Base-by-base conservation (phyloP, 805 yeast species). In the Metschnikowia picachoensis region DNA sequence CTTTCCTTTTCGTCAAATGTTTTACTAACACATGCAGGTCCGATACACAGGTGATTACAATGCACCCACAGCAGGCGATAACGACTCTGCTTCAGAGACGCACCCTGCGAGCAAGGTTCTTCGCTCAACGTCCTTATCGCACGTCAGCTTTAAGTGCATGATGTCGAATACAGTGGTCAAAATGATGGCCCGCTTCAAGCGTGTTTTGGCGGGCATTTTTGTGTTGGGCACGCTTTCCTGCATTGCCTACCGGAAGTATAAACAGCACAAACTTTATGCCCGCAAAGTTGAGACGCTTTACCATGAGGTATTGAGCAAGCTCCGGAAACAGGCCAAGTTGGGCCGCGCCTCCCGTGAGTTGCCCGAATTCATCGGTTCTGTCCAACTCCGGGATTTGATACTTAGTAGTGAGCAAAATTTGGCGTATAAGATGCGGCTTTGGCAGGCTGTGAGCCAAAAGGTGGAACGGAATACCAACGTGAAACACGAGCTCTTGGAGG, bases 41-140 rank as follows among this genome's bases (percentile, higher is more conserved):
- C 58, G 61, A 52, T 40, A 36, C 47, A 28, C 50, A 45, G 30
- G 35, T 57, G 45, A 51, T 59, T 28, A 54, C 59, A 30, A 50
- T 51, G 39, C 55, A 41, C 9, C 64, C 58, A 15, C 52, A 60
- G 47, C 59, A 64, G 46, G 59, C 63, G 37, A 52, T 72, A 57
- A 71, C 78, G 37, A 67, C 74, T 38, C 74, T 61, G 52, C 43
- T 55, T 57, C 64, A 64, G 58, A 62, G 65, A 39, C 70, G 73
- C 47, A 68, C 60, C 51, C 60, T 70, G 37, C 68, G 69, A 54
- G 72, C 76, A 62, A 77, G 76, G 59, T 77, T 83, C 65, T 84
- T 82, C 85, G 87, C 71, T 80, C 87, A 74, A 73, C 80, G 78
- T 81, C 87, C 79, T 70, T 76, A 73, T 73, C 76, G 64, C 78